Percentiles rank a stretch among this genome's conserved stretches.
phyloP scores from a whole-genome alignment of 495 filamentous ascomycete genomes.

The Aspergillus diversus region DNA sequence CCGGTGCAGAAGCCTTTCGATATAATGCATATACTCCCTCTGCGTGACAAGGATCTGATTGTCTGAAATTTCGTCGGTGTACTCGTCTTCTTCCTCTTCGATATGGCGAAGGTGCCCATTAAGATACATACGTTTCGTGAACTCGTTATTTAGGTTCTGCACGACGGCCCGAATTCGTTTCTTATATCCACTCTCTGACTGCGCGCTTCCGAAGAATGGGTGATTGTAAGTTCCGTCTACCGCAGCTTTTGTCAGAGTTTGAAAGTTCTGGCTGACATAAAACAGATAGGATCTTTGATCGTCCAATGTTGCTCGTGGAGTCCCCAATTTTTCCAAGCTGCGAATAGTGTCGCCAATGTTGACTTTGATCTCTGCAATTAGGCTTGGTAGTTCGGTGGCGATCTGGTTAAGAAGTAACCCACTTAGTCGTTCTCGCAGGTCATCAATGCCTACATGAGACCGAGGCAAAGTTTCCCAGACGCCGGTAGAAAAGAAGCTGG shows the following conservation, averaged over 20 bases:
- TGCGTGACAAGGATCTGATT: slow-evolving; percentile 32
- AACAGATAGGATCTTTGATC: slow-evolving; percentile 60
- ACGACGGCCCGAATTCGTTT: slow-evolving; percentile 64
- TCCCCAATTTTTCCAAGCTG: slow-evolving; percentile 51
- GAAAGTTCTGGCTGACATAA: slow-evolving; percentile 54
- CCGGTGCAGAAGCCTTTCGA: slow-evolving; percentile 40
- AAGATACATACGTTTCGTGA: slow-evolving; percentile 48
- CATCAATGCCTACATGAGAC: slow-evolving; percentile 49
- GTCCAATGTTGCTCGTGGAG: slow-evolving; percentile 43
- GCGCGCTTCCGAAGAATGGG: slow-evolving; percentile 56
- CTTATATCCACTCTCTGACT: slow-evolving; percentile 38
- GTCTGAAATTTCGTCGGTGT: slow-evolving; percentile 2
- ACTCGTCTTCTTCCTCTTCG: slow-evolving; percentile 6
- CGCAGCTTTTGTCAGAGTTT: slow-evolving; percentile 51
- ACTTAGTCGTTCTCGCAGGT: slow-evolving; percentile 56
- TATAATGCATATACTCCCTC: slow-evolving; percentile 42
- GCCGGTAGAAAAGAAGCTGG: slow-evolving; percentile 48
- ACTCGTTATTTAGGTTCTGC: slow-evolving; percentile 58
- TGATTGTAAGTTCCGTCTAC: slow-evolving; percentile 60
- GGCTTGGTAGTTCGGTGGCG: slow-evolving; percentile 54
- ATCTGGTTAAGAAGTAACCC: slow-evolving; percentile 61
- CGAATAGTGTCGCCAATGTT: slow-evolving; percentile 37
- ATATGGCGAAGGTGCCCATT: slow-evolving; percentile 47
- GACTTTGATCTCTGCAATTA: slow-evolving; percentile 60
- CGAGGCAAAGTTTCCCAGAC: slow-evolving; percentile 48